Evolutionary conservation across 371 early-diverging fungal genomes (phyloP), one percentile per base, ranked within the genome.

Genomic region (Mucor velutinosus): DNA sequence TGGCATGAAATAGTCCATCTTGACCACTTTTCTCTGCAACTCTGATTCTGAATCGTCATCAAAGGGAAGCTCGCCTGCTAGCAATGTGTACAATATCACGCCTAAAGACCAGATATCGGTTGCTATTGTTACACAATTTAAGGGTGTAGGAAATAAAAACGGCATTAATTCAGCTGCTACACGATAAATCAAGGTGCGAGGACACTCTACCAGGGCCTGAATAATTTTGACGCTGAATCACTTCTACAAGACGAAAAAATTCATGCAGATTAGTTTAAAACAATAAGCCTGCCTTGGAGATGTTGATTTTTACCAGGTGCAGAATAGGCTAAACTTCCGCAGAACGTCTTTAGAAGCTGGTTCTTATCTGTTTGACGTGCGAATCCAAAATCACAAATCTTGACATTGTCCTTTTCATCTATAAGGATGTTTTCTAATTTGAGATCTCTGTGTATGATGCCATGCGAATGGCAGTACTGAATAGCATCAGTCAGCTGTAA

Each of bases 381-480:
- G 82, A 95, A 94, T 15, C 96, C 96, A 86, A 95, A 95, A 80
- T 95, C 96, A 59, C 91, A 90, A 58, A 95, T 80, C 72, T 95
- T 95, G 65, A 92, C 85, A 60, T 89, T 83, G 62, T 89, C 74
- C 53, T 92, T 77, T n/a, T 83, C 75, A 66, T 90, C 92, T 43
- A 95, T 76, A n/a, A 95, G 71, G 39, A 95, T 86, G 75, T 95
- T 95, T 75, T 95, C 94, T 27, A 95, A 81, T 67, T 95, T 95
- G 56, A 95, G 79, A 74, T 95, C 95, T 39, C 93, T 35, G 71
- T 94, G 95, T 25, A 93, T 90, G 68, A 94, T 87, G 58, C 85
- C 83, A 58, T 84, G 84, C 4, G 81, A 80, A 71, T 95, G 95
- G 65, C 93, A 92, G 70, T 91, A 89, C n/a, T 83, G 79, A 23